phyloP scores from a whole-genome alignment of 495 filamentous ascomycete species.

The Xylaria venustula region DNA sequence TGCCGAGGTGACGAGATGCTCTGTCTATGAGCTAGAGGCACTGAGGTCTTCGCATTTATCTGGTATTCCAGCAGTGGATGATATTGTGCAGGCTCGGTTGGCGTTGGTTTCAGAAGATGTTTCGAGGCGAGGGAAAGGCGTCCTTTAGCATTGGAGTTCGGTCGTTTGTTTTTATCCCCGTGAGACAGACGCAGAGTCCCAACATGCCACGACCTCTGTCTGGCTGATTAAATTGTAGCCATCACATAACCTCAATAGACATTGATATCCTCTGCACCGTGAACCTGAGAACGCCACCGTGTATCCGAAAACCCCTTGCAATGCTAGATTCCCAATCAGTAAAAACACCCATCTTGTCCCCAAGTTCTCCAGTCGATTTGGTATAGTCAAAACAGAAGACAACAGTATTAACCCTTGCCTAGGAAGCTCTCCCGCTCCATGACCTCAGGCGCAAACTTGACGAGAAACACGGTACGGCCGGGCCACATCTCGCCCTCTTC shows the following conservation, averaged over 20 bases:
- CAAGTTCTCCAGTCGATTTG: neutral
- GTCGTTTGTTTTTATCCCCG: neutral
- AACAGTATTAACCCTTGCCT: constrained; percentile 33
- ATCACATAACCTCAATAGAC: neutral
- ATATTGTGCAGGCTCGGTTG: neutral
- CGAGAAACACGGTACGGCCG: constrained; percentile 88
- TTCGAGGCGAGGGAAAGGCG: neutral
- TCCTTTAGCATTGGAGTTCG: neutral
- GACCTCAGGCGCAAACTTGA: constrained; percentile 84
- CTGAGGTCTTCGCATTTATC: neutral
- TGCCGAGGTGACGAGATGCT: constrained; percentile 43
- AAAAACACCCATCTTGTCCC: neutral
- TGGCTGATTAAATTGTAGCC: neutral
- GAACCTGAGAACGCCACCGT: constrained; percentile 13
- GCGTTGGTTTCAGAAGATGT: neutral
- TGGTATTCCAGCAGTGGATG: too few relatives aligned
- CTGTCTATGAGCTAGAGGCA: neutral
- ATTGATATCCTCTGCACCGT: neutral
- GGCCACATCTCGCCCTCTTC: constrained; percentile 87
- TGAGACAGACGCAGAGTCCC: neutral
- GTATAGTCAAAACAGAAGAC: neutral
- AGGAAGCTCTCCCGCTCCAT: constrained; percentile 81
- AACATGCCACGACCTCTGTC: neutral
- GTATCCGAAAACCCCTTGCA: constrained; percentile 25
- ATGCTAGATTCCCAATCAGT: constrained; percentile 18